A percentile compares a stretch with the other conserved stretches of the same genome.
Evolutionary conservation across 176 grass and related monocot species (phyloP).

Genomic region (Bromus sterilis): DNA sequence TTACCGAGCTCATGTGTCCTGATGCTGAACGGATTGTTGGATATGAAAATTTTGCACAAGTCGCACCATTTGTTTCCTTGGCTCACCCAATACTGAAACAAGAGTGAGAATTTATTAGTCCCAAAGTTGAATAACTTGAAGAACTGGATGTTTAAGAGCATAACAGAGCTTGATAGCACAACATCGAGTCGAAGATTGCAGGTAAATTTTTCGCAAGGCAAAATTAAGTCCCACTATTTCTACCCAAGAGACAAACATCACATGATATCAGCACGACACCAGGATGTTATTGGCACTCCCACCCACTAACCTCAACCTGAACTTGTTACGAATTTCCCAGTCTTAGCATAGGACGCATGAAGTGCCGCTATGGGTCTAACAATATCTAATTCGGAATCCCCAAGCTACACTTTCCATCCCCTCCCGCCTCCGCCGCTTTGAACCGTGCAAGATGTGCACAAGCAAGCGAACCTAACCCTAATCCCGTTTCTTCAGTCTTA

Average conservation of each 20-base stretch:
- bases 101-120: neutral
- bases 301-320: neutral
- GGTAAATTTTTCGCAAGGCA: neutral
- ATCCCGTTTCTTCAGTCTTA: neutral
- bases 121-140: neutral
- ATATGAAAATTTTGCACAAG: constrained; percentile 86
- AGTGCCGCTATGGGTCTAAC: neutral
- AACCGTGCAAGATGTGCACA: neutral
- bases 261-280: neutral
- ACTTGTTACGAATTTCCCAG: neutral
- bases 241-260: neutral
- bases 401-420: neutral
- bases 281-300: neutral
- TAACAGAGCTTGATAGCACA: neutral
- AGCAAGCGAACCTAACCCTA: constrained; percentile 29
- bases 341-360: neutral
- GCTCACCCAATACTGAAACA: constrained; percentile 98
- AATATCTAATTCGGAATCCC: neutral
- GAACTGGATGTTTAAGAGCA: neutral
- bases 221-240: neutral
- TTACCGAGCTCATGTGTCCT: constrained; percentile 96
- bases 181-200: neutral
- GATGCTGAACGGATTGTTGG: constrained; percentile 73
- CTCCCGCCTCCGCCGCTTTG: neutral
- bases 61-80: constrained; percentile 99